Evolutionary conservation across 169 alveolate species (phyloP).

Genomic region (Plasmodium sp.): DNA sequence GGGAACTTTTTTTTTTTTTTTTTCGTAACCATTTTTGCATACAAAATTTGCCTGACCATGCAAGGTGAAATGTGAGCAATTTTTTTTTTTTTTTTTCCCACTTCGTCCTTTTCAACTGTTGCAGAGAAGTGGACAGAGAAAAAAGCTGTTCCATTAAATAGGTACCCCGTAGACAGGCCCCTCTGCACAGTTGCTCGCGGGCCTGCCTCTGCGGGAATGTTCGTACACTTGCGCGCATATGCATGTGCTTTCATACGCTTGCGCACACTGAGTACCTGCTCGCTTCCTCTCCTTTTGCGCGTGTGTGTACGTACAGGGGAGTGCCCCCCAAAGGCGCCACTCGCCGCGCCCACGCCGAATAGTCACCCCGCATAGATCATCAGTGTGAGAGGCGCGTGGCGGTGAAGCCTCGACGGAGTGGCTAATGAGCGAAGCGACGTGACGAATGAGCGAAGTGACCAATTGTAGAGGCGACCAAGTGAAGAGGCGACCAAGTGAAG

Average conservation of each 20-base stretch:
- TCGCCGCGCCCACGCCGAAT: neutral
- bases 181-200: neutral
- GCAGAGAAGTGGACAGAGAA: neutral
- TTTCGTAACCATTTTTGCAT: neutral
- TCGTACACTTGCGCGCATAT: neutral
- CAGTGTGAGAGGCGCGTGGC: neutral
- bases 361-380: neutral
- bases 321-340: neutral
- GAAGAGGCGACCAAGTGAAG: too few relatives aligned
- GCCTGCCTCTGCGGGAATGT: neutral
- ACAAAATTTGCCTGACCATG: neutral
- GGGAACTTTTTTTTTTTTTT: neutral
- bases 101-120: neutral
- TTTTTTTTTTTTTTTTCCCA: neutral
- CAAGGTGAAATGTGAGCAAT: neutral
- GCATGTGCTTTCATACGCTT: neutral
- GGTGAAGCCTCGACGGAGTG: neutral
- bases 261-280: neutral
- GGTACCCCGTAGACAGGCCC: neutral
- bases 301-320: neutral
- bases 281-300: neutral
- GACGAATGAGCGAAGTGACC: too few relatives aligned
- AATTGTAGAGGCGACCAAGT: too few relatives aligned
- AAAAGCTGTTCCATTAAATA: neutral
- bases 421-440: neutral